These are phyloP conservation scores for Boletus tomentosulus DNA, from an alignment of 768 basidiomycete species.

Conservation along the genomic window DNA sequence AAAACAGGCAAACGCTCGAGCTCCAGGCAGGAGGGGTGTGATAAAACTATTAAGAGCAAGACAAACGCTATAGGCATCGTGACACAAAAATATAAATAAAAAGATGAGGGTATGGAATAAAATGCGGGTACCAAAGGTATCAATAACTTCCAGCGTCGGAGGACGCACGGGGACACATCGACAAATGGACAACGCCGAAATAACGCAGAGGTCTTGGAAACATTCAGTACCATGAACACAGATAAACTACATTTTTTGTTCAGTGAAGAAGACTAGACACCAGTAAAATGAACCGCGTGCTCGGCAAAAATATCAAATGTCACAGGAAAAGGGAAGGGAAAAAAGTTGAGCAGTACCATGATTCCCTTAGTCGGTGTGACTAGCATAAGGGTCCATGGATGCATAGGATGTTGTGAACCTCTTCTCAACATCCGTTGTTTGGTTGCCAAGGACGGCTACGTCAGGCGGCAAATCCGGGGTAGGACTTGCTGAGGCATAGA, in stretches of 20 bases:
- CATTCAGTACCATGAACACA: constrained; percentile 6
- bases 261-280: not conserved
- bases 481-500: constrained; percentile 24
- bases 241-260: constrained; percentile 12
- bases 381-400: constrained; percentile 23
- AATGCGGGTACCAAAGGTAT: constrained; percentile 18
- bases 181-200: not conserved
- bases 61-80: not conserved
- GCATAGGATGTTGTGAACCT: constrained; percentile 26
- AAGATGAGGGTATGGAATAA: constrained; percentile 17
- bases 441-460: not conserved
- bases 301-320: not conserved
- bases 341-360: not conserved
- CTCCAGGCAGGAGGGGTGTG: constrained; percentile 14
- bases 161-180: not conserved
- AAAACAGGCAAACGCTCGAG: constrained; percentile 17
- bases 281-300: not conserved
- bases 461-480: constrained; percentile 9
- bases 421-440: constrained; percentile 15
- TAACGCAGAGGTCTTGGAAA: not conserved
- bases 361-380: constrained; percentile 7
- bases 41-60: not conserved
- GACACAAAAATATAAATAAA: not conserved
- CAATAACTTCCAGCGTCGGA: constrained; percentile 8
- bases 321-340: not conserved